Base-by-base conservation (phyloP, 1,284 basidiomycete genomes). In the Melanopsichium pennsylvanicum region DNA sequence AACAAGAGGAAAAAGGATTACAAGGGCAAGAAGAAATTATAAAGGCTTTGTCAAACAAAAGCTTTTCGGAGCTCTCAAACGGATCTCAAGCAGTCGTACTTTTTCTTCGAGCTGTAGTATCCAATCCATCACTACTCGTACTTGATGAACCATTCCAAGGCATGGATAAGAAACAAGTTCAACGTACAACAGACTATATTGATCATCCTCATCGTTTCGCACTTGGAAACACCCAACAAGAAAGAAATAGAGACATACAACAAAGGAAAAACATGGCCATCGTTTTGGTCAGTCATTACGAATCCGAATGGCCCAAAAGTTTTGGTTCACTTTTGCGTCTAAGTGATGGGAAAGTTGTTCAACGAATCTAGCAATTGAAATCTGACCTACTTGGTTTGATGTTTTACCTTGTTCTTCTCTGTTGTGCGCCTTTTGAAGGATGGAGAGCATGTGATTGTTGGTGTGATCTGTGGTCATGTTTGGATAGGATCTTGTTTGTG, bases 121-220 rank as follows among this genome's bases (percentile, higher is more conserved):
- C 67, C 9, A 47, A 66, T 10, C 79, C 79, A 1, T 13, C 33
- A 10, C 37, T 81, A 7, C 46, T 81, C 8, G 70, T 81, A 8
- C 60, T 81, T 5, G 79, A 81, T 51, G 79, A 81, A 42, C 75
- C 79, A 22, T 81, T 81, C 48, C 78, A 80, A 25, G 77, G 77
- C 6, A 78, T 79, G 79, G 70, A 74, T 37, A 35, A 50, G 10
- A 21, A 38, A 16, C 76, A 80, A 45, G 60, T 72, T 0, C 54
- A 64, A 26, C 49, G 66, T 6, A 57, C 60, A 8, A 58, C 75
- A 4, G 43, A 37, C 2, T 80, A 58, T 22, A 34, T 81, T 4
- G 78, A 81, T 35, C 11, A 31, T 11, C 49, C 51, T 8, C 31
- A 46, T n/a, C 18, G 15, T 4, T 66, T 62, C 16, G 21, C 39